Evolutionary conservation across 352 stramenopile species (phyloP).

Genomic region (Pythium folliculosum): DNA sequence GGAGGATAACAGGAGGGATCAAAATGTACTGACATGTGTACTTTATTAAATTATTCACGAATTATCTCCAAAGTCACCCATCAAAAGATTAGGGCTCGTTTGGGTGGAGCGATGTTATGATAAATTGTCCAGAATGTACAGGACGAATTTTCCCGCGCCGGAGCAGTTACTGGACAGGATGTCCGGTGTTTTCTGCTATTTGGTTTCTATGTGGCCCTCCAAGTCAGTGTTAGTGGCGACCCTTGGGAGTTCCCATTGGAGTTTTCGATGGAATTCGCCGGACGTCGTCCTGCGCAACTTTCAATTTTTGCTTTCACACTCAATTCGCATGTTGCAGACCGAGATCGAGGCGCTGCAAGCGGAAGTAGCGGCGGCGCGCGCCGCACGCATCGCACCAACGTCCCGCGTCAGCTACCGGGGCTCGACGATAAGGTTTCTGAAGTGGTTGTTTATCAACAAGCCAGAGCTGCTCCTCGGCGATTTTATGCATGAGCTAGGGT

Average conservation of each 20-base stretch:
- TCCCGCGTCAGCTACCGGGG: constrained; percentile 7
- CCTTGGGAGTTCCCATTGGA: not conserved
- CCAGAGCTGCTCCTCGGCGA: not conserved
- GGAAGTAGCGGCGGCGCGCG: not conserved
- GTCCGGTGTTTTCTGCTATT: constrained; percentile 14
- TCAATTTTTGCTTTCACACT: constrained; percentile 3
- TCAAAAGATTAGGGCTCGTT: too few relatives aligned
- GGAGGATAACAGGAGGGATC: too few relatives aligned
- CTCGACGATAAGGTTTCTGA: constrained; percentile 1
- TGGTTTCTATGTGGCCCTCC: not conserved
- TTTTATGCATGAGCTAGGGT: constrained; percentile 4
- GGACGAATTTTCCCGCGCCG: not conserved
- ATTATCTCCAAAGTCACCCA: too few relatives aligned
- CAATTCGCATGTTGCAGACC: not conserved
- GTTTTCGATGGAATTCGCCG: not conserved
- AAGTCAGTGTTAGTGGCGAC: not conserved
- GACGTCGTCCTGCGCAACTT: constrained; percentile 12
- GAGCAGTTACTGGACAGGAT: not conserved
- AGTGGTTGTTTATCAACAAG: constrained; percentile 17
- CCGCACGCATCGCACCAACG: constrained; percentile 4
- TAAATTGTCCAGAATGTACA: constrained; percentile 6
- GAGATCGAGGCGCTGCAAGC: not conserved
- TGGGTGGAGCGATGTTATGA: too few relatives aligned
- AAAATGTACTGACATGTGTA: too few relatives aligned
- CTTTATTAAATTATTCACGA: too few relatives aligned